These are phyloP conservation scores for Agrocybe pediades DNA, from an alignment of 768 basidiomycete genomes.

Conservation along the genomic window DNA sequence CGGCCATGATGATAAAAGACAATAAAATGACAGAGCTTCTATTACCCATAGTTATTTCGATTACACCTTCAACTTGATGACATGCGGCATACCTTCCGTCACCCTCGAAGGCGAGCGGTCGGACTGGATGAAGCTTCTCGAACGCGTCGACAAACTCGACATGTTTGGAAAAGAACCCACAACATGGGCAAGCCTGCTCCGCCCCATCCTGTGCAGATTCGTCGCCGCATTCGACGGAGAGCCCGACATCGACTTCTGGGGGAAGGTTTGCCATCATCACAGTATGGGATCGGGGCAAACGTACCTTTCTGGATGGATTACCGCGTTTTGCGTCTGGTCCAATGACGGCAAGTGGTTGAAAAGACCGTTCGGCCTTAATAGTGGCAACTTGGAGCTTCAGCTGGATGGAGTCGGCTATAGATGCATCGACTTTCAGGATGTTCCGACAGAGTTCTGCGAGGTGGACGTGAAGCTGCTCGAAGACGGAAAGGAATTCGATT, in stretches of 20 bases:
- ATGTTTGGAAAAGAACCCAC: slow-evolving; percentile 16
- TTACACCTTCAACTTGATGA: slow-evolving; percentile 5
- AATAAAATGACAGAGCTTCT: not conserved
- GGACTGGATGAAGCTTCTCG: slow-evolving; percentile 24
- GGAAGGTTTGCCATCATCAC: slow-evolving; percentile 10
- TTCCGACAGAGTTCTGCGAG: slow-evolving; percentile 22
- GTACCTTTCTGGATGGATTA: slow-evolving; percentile 22
- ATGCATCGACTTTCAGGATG: not conserved
- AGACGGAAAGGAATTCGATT: slow-evolving; percentile 17
- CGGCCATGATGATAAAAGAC: not conserved
- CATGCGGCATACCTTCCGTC: slow-evolving; percentile 26
- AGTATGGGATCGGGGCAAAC: slow-evolving; percentile 9
- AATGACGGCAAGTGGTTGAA: slow-evolving; percentile 15
- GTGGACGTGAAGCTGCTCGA: slow-evolving; percentile 23
- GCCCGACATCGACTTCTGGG: slow-evolving; percentile 16
- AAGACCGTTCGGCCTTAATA: too few species aligned
- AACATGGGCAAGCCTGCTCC: slow-evolving; percentile 17
- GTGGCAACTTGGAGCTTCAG: not conserved
- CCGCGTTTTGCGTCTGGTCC: slow-evolving; percentile 22
- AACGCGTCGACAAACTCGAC: slow-evolving; percentile 18
- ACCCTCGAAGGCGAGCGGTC: slow-evolving; percentile 22
- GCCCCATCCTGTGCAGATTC: slow-evolving; percentile 17
- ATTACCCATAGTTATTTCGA: slow-evolving; percentile 18
- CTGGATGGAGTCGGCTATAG: slow-evolving; percentile 13
- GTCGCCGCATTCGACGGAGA: slow-evolving; percentile 24